Evolutionary conservation across 306 rosid genomes (phyloP), one percentile per base, ranked within the genome.

Genomic region (Inga leiocalycina): DNA sequence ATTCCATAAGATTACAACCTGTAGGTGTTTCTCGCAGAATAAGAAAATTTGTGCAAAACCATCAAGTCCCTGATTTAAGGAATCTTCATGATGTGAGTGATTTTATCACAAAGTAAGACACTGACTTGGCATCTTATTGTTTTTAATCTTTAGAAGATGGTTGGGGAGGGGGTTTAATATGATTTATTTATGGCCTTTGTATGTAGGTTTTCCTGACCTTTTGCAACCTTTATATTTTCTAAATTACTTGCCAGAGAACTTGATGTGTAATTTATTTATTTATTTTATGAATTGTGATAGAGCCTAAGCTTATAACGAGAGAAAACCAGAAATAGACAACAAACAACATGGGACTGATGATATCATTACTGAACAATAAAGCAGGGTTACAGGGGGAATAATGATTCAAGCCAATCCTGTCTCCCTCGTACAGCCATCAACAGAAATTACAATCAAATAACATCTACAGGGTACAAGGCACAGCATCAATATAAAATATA

Each of bases 31-130:
- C 99, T 34, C 94, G 94, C 14, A 92, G 93, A 24, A 62, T 97
- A 77, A 91, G 97, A 78, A 94, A 88, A 86, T 91, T 97, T 81
- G 99, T 97, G 83, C 99, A 94, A 91, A 94, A 85, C 75, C 99
- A 91, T 87, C 88, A 92, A 74, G 97, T 90, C 87, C 99, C 98
- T 67, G 94, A 97, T 86, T 91, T 94, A 37, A 88, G 91, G 71
- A 97, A 89, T 91, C 97, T 97, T 86, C 97, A 91, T 82, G 99
- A 97, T 32, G 99, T 94, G 64, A 97, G 98, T 34, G 99, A 97
- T 86, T 97, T 94, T 80, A 86, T 97, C 83, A 94, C 98, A 80
- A 97, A 94, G 99, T 97, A 92, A 91, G 84, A 81, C 10, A 34
- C 75, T 68, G 84, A 51, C 20, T 64, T 64, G 30, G 1, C 5